A percentile compares a stretch with the other conserved stretches of the same genome.
Evolutionary conservation across 2,329 filamentous ascomycete species (phyloP).

Genomic region (Cercospora beticola): DNA sequence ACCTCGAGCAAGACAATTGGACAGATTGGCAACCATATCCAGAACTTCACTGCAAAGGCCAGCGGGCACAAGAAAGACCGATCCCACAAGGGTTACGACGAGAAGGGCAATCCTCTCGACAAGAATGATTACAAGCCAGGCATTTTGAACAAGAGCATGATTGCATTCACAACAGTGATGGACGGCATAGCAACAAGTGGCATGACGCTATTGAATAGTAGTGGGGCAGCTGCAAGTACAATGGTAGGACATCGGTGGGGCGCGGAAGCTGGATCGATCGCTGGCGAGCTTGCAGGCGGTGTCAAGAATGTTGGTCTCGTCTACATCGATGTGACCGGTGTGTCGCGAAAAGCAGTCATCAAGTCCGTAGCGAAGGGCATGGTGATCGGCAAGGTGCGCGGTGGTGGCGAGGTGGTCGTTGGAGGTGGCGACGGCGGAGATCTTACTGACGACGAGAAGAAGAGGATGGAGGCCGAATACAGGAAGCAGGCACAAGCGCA

Average conservation of each 20-base stretch:
- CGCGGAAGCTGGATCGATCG: constrained; percentile 75
- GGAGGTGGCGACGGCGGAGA: constrained; percentile 62
- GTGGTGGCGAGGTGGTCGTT: constrained; percentile 71
- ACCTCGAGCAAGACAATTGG: constrained; percentile 85
- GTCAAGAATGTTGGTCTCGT: constrained; percentile 96
- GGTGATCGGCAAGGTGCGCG: constrained; percentile 78
- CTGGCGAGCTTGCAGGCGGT: constrained; percentile 73
- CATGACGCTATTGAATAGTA: constrained; percentile 70
- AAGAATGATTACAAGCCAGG: constrained; percentile 75
- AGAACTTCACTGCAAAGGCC: constrained; percentile 81
- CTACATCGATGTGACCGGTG: constrained; percentile 93
- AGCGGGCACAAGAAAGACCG: constrained; percentile 59
- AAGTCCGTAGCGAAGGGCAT: constrained; percentile 97
- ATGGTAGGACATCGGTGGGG: constrained; percentile 91
- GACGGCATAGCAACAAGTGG: constrained; percentile 91
- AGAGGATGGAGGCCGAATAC: constrained; percentile 26
- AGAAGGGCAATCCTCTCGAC: constrained; percentile 62
- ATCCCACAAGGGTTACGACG: constrained; percentile 62
- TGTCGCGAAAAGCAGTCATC: constrained; percentile 82
- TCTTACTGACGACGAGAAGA: constrained; percentile 42
- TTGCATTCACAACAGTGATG: constrained; percentile 91
- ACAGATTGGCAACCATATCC: constrained; percentile 76
- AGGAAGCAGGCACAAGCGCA: constrained; percentile 34
- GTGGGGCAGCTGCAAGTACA: constrained; percentile 75
- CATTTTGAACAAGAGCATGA: constrained; percentile 90